A percentile compares a stretch with the other conserved stretches of the same genome.
Evolutionary conservation across 345 rosid species (phyloP).

Genomic region (Citrus cavaleriei): DNA sequence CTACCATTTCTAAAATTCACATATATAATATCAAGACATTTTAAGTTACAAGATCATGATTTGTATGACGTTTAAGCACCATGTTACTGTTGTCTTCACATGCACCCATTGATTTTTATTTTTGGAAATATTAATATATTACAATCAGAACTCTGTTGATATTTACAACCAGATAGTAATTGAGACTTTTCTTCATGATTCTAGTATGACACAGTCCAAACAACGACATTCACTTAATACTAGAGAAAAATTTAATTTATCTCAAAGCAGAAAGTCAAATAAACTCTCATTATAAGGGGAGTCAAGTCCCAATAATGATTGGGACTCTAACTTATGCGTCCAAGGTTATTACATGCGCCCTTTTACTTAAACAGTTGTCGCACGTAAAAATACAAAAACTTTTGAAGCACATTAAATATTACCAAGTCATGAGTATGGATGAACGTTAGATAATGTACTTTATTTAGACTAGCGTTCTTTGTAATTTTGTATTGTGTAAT

Average conservation of each 20-base stretch:
- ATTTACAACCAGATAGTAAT: no score
- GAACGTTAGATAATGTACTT: not conserved
- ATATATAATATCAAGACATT: no score
- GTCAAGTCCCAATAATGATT: no score
- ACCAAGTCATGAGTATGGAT: not conserved
- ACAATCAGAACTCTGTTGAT: no score
- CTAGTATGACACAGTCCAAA: no score
- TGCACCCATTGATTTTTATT: not conserved
- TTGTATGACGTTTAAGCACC: not conserved
- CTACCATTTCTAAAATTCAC: no score
- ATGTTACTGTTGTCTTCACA: not conserved
- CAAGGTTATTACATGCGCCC: not conserved
- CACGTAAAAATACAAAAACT: not conserved
- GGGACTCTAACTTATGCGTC: no score
- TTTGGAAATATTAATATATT: no score
- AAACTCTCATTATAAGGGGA: rapidly evolving
- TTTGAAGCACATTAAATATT: not conserved
- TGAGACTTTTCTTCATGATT: no score
- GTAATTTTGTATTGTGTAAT: not conserved
- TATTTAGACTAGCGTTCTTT: no score
- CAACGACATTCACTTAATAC: rapidly evolving
- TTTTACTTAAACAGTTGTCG: not conserved
- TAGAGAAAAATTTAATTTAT: no score
- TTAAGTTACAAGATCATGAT: not conserved
- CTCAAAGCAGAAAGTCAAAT: rapidly evolving